Base-by-base conservation (phyloP, 345 rosid genomes). In the Populus pruinosa region DNA sequence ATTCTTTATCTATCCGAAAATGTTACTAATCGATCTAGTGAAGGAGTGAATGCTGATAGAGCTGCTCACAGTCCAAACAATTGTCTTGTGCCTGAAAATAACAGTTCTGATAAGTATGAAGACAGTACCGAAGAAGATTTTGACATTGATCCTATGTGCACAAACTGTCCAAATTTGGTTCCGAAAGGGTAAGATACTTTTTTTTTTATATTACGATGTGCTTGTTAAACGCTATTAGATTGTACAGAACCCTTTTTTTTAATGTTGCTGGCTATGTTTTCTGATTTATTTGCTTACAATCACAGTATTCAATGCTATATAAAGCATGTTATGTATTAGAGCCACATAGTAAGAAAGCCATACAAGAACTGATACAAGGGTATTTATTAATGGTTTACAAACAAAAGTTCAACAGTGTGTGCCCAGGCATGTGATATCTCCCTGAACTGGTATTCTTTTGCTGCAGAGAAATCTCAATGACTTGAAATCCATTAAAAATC, bases 81-180 rank as follows among this genome's bases (percentile, higher is more conserved):
- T 83, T 76, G 70, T 78, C 76, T 65, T 64, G 63, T 76, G 65
- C 66, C 77, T 36, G 69, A 38, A 44, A 67, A 81, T 69, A 72
- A 27, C 72, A 18, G 29, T 70, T 49, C 50, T 29, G 49, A 84
- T 3, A 79, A 81, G 71, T 73, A 69, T 38, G 87, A 65, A 72
- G 80, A 83, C 80, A 84, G 82, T 73, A 77, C 81, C 7, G 49
- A 74, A 78, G 85, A 88, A 76, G 94, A 88, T 84, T 92, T 88
- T 79, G 84, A 81, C 85, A 85, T 85, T n/a, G 97, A 93, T 87
- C 95, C 96, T 59, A 73, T 92, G 91, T 92, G 96, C 81, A 89
- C 92, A 18, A 91, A 90, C 79, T 89, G 94, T 85, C 93, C 98
- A 33, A 79, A 88, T 80, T 81, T 91, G 83, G 90, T 85, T 72